phyloP scores from a whole-genome alignment of 31 red algal species.

The Odonthalia washingtoniensis region DNA sequence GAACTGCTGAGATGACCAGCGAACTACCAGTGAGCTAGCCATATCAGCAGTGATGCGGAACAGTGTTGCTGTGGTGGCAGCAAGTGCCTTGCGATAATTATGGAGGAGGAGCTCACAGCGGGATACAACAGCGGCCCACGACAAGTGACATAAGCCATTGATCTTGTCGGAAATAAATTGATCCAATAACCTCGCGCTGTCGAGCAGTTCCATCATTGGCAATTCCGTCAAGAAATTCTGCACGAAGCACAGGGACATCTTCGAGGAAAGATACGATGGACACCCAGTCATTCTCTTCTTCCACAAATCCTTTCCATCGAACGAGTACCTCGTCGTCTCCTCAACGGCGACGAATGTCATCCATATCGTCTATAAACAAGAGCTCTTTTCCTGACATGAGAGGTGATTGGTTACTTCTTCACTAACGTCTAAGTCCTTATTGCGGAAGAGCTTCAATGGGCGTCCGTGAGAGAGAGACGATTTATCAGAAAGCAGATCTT shows the following conservation, averaged over 20 bases:
- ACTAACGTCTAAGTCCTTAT: constrained; percentile 25
- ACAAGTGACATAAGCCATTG: background rate
- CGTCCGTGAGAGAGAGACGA: background rate
- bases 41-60: too few species aligned
- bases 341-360: background rate
- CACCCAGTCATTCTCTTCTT: constrained; percentile 48
- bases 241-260: constrained; percentile 39
- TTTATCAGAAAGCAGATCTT: constrained; percentile 28
- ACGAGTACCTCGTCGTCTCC: constrained; percentile 10
- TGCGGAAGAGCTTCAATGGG: constrained; percentile 50
- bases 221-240: constrained; percentile 17
- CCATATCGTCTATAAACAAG: background rate
- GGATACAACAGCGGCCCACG: constrained; percentile 28
- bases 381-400: constrained; percentile 41
- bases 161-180: background rate
- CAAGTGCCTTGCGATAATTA: too few species aligned
- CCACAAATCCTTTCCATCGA: constrained; percentile 46
- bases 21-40: too few species aligned
- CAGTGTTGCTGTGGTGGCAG: too few species aligned
- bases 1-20: too few species aligned
- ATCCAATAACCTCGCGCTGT: background rate
- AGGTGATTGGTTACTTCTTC: constrained; percentile 41
- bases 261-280: background rate
- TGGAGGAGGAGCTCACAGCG: too few species aligned
- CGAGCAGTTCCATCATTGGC: constrained; percentile 3